Evolutionary conservation across 371 early-diverging fungal genomes (phyloP).

Genomic region (Mucor velutinosus): DNA sequence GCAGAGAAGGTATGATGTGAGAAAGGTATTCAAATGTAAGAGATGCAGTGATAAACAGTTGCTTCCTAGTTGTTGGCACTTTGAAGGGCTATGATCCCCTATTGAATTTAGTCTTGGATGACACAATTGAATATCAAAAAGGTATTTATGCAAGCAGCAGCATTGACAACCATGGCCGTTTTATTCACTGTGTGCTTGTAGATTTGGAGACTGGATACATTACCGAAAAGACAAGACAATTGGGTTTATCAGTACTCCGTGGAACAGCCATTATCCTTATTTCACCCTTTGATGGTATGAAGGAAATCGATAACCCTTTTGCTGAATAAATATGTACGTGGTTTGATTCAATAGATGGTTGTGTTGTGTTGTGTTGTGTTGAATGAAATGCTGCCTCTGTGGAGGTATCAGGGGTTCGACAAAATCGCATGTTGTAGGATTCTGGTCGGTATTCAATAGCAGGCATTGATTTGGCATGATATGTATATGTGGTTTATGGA

Average conservation of each 20-base stretch:
- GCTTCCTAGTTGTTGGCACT: conserved; percentile 75
- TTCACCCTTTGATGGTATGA: conserved; percentile 89
- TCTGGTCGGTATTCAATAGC: too few relatives aligned
- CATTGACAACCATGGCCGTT: not conserved
- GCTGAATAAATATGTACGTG: conserved; percentile 15
- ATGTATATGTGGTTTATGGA: too few relatives aligned
- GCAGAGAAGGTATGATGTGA: conserved; percentile 82
- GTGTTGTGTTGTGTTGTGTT: not conserved
- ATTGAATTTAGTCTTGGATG: conserved; percentile 92
- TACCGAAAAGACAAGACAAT: conserved; percentile 13
- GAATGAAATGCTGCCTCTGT: too few relatives aligned
- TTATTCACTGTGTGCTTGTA: not conserved
- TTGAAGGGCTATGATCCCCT: conserved; percentile 94
- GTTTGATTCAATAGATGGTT: not conserved
- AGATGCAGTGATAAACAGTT: not conserved
- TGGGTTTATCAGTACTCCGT: conserved; percentile 91
- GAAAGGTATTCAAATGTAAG: not conserved
- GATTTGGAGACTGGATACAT: conserved; percentile 7
- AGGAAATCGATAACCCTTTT: conserved; percentile 93
- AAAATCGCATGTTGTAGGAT: too few relatives aligned
- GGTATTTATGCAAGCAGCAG: conserved; percentile 45
- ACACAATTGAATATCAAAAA: conserved; percentile 80
- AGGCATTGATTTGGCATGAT: too few relatives aligned
- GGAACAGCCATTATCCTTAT: conserved; percentile 90
- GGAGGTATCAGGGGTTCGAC: too few relatives aligned